Base-by-base conservation (phyloP, 1,139 yeast species). In the Kodamaea sp. region DNA sequence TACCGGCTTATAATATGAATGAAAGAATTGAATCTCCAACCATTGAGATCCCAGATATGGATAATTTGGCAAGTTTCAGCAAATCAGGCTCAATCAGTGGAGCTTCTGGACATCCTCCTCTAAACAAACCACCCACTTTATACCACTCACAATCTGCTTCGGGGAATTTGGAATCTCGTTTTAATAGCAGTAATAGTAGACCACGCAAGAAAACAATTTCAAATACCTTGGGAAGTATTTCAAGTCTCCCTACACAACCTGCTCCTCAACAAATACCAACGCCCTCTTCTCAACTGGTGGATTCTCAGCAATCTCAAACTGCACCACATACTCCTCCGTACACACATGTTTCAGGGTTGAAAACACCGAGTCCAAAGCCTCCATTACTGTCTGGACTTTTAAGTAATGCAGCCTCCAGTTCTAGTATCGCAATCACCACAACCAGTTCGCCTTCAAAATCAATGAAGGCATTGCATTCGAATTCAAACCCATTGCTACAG, bases 381-480 rank as follows among this genome's bases (percentile, higher is more conserved):
- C 64, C 64, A 2, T 45, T 68, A 1, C 49, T 60, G 1, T 45
- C 66, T 1, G 50, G 53, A 1, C 43, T 57, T 7, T 35, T 50
- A 10, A 43, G 45, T 10, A 53, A 59, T 5, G 45, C 52, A 0
- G 47, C 49, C 4, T 39, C 50, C 12, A 38, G 54, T 2, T 10
- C 30, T 10, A 35, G 28, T n/a, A 37, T 35, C 7, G 29, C 39
- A 6, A 27, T 35, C 2, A 32, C 40, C 4, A 54, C 53, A 40
- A 52, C 63, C 7, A 55, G 57, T 31, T 67, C 77, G 2, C 78
- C 81, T 2, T 68, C 79, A 0, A 75, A 75, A 49, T 62, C 73
- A 1, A 78, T 78, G 83, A 75, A 77, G 49, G 80, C 82, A 3
- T 59, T 76, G 23, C 75, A 70, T 26, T 52, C 71, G 24, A 59